A percentile compares a stretch with the other conserved stretches of the same genome.
Evolutionary conservation across 192 early-diverging fungal species (phyloP).

Genomic region (Backusella westeae): DNA sequence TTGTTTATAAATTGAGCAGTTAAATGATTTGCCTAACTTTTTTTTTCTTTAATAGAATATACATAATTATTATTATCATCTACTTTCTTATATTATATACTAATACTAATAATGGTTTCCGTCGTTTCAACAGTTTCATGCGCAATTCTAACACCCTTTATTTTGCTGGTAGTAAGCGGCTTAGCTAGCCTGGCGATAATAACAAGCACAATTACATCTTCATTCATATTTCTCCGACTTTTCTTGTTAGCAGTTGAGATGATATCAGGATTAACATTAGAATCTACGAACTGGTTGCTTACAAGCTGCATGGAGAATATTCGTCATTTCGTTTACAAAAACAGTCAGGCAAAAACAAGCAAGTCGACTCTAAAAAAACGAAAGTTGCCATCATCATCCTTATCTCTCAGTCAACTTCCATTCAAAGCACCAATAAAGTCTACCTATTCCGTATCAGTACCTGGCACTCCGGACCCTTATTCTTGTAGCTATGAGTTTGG

Average conservation of each 20-base stretch:
- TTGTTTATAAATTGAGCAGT: background rate
- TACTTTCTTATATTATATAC: background rate
- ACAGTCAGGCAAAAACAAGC: background rate
- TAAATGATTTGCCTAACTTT: background rate
- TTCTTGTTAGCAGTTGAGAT: constrained; percentile 13
- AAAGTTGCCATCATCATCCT: background rate
- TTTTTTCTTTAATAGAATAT: constrained; percentile 4
- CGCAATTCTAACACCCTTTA: constrained; percentile 5
- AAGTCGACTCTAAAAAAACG: background rate
- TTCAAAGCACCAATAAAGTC: constrained; percentile 12
- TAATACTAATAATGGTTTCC: background rate
- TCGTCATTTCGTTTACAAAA: constrained; percentile 1
- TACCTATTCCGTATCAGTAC: constrained; percentile 14
- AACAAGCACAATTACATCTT: constrained; percentile 22
- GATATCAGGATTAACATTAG: constrained; percentile 10
- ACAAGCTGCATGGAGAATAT: background rate
- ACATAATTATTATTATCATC: background rate
- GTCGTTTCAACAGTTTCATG: constrained; percentile 6
- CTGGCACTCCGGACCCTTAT: constrained; percentile 8
- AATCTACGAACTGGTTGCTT: constrained; percentile 20
- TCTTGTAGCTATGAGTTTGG: constrained; percentile 7
- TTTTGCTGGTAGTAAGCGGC: background rate
- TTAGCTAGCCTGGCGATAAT: constrained; percentile 12
- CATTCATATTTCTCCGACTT: constrained; percentile 16
- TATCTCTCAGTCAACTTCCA: constrained; percentile 13